A percentile compares a stretch with the other conserved stretches of the same genome.
Evolutionary conservation across 2,329 filamentous ascomycete genomes (phyloP).

Genomic region (Penicillium crustosum): DNA sequence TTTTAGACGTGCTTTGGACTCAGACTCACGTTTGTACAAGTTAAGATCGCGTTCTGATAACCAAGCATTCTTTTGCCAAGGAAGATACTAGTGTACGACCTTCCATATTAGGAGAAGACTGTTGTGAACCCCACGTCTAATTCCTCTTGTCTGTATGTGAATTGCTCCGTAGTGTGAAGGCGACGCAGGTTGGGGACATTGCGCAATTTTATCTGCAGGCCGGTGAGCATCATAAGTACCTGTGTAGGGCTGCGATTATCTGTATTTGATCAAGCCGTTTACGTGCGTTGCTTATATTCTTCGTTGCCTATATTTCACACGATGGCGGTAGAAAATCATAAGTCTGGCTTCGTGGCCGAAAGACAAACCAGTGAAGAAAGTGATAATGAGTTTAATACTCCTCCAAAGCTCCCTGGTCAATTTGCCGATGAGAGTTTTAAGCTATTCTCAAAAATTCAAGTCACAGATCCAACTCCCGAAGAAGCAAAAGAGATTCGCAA

Average conservation of each 20-base stretch:
- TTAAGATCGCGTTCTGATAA: background rate
- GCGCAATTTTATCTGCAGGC: slow-evolving; percentile 8
- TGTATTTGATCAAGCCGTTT: background rate
- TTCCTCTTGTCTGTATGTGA: background rate
- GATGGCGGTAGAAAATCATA: background rate
- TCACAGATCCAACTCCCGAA: slow-evolving; percentile 38
- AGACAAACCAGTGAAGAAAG: slow-evolving; percentile 2
- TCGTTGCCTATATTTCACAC: background rate
- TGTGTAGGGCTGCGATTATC: background rate
- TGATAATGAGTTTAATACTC: background rate
- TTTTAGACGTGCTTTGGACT: slow-evolving; percentile 11
- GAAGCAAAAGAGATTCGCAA: slow-evolving; percentile 21
- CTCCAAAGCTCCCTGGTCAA: slow-evolving; percentile 37
- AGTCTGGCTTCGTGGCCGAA: background rate
- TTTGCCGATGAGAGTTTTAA: slow-evolving; percentile 48
- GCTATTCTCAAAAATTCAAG: slow-evolving; percentile 41
- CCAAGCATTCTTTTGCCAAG: background rate
- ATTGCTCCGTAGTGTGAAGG: slow-evolving; percentile 3
- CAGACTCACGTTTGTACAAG: background rate
- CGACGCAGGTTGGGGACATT: slow-evolving; percentile 10
- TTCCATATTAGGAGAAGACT: background rate
- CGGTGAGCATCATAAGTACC: background rate
- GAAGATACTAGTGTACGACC: background rate
- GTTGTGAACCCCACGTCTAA: background rate
- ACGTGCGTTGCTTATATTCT: background rate